Evolutionary conservation across 768 basidiomycete genomes (phyloP).

Genomic region (Candolleomyces efflorescens): DNA sequence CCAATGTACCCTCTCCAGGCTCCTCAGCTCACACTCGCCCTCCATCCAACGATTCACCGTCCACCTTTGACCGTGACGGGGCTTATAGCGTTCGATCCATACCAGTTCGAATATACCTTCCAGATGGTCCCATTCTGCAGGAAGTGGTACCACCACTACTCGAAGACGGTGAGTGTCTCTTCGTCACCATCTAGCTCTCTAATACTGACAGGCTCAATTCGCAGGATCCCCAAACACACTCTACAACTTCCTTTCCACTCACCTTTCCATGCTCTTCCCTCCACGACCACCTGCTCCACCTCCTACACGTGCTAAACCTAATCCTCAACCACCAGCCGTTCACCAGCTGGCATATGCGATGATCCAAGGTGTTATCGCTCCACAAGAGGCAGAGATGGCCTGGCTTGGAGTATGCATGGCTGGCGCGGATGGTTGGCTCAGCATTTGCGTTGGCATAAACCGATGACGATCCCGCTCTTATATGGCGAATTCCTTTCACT

Average conservation of each 20-base stretch:
- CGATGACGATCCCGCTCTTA: neutral
- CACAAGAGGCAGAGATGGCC: slow-evolving; percentile 84
- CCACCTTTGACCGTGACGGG: slow-evolving; percentile 64
- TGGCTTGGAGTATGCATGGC: slow-evolving; percentile 93
- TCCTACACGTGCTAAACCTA: slow-evolving; percentile 36
- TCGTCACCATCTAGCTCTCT: neutral
- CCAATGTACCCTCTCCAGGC: slow-evolving; percentile 52
- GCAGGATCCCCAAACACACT: slow-evolving; percentile 74
- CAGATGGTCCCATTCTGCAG: slow-evolving; percentile 86
- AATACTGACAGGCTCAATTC: slow-evolving; percentile 1
- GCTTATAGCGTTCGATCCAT: slow-evolving; percentile 86
- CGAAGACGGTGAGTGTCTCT: slow-evolving; percentile 60
- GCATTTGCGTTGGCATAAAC: slow-evolving; percentile 68
- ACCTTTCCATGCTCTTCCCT: slow-evolving; percentile 80
- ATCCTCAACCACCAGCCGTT: slow-evolving; percentile 29
- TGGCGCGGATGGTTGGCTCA: slow-evolving; percentile 95
- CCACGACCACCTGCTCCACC: slow-evolving; percentile 40
- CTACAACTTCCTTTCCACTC: slow-evolving; percentile 57
- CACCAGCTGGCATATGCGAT: slow-evolving; percentile 69
- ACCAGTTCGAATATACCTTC: slow-evolving; percentile 86
- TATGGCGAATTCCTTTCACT: neutral
- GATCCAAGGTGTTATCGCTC: slow-evolving; percentile 80
- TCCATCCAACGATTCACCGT: slow-evolving; percentile 56
- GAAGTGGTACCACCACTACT: slow-evolving; percentile 79
- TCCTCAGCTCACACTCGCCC: slow-evolving; percentile 62